Base-by-base conservation (phyloP, 208 protist species). In the Strigomonas culicis region DNA sequence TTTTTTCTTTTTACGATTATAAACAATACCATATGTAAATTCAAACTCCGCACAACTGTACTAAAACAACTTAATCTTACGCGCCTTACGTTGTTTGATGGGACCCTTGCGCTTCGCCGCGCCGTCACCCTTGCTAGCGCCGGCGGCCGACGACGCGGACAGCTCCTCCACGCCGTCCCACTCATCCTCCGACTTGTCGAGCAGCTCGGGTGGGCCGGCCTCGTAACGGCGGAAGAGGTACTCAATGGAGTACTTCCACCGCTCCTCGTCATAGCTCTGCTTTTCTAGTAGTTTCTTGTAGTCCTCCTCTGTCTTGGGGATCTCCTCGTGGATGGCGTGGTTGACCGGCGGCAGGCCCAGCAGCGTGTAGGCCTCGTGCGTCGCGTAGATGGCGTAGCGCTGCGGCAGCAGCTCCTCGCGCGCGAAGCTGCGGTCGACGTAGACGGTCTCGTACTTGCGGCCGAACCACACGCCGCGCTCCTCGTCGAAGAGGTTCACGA, bases 61-160 rank as follows among this genome's bases (percentile, higher is more conserved):
- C 68, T 86, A 95, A 59, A 92, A 95, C 11, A 95, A 79, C 63
- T 93, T 95, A 59, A 95, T 84, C 73, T 95, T 95, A 53, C 86
- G 72, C 1, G 90, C 90, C 77, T 95, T 95, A 74, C 90, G 84
- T 49, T 92, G 84, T 68, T 89, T 91, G 64, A 93, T 75, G 31
- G 86, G 84, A 0, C 86, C 86, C 74, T 90, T 92, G 51, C 86
- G 84, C 63, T 77, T 79, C 27, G 73, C 59, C 21, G 61, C 63
- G 4, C 81, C 81, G 22, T 83, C 85, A 39, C 74, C 73, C 1
- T 46, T 39, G 0, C 69, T 61, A 17, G 69, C 66, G 17, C 64
- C 74, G 2, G 70, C 55, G 21, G 74, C 59, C 32, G 74, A 66
- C 25, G 72, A 52, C 6, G 46, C 56, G 28, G 75, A 55, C 6